Base-by-base conservation (phyloP, 1,284 basidiomycete genomes). In the Puccinia brachypodii region DNA sequence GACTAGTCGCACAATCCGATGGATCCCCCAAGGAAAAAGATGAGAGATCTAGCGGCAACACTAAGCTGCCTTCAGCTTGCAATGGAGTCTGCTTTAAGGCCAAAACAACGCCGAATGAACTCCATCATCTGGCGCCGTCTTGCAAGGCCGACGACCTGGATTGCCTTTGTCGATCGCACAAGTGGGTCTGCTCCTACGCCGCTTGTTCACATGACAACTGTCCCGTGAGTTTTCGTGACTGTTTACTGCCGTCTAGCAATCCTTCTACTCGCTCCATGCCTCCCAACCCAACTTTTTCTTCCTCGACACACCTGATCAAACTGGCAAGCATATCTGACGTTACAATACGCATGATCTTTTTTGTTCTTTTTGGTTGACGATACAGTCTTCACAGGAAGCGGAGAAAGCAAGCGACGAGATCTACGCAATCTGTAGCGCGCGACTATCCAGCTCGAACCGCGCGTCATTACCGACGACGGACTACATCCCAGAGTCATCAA, bases 111-210 rank as follows among this genome's bases (percentile, higher is more conserved):
- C 14, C 33, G 11, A 33, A 38, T 31, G 77, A 80, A 25, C 25
- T 80, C 7, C 36, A 47, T 19, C 68, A 80, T 72, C 42, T 80
- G 31, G 77, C 77, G 7, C 77, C 77, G 19, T 60, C 68, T 22
- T 80, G 77, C 42, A 31, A 50, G 6, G 53, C 68, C 31, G 68
- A 80, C n/a, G 68, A 80, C 25, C 42, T 80, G 3, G 13, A 53
- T 33, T 80, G 77, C 25, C 25, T 80, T 14, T 80, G 77, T 42
- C 36, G 68, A 47, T 80, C 77, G 2, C 77, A 80, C n/a, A 72
- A 72, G 42, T 80, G 68, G 68, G 66, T 72, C 1, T 72, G 68
- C 16, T 36, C 77, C 3, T 80, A 80, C 40, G 68, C 56, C 50
- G 38, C 47, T 14, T 80, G 77, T 31, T 62, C 68, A 1, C 19